Conservation (phyloP, 805 yeast species). For the Pichia californica region DNA sequence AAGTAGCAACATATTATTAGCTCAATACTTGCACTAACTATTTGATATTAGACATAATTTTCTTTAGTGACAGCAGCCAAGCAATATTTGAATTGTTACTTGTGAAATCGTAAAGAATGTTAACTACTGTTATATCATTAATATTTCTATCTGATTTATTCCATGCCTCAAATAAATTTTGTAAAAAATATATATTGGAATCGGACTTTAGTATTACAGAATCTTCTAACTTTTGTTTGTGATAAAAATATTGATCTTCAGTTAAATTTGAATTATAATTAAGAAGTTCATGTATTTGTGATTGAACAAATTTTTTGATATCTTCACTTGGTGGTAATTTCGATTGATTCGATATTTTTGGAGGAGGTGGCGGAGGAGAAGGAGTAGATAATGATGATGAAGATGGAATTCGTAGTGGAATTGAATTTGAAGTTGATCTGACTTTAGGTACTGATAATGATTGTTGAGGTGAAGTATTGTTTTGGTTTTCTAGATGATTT, state of each 20-base stretch:
- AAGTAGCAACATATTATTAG: too few relatives aligned
- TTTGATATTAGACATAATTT: background rate
- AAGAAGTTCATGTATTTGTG: background rate
- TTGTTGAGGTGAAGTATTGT: too few relatives aligned
- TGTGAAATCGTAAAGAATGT: background rate
- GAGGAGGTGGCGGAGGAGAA: background rate
- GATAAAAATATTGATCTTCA: background rate
- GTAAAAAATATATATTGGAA: background rate
- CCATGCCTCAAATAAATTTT: background rate
- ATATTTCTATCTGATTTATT: background rate
- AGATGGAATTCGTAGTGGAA: background rate
- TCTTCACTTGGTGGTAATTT: conserved; percentile 1
- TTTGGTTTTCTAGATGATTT: conserved; percentile 3
- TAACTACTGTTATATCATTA: background rate
- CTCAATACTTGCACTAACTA: too few relatives aligned
- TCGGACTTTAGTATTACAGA: background rate
- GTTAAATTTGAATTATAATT: background rate
- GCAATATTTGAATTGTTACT: background rate
- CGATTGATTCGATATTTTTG: background rate
- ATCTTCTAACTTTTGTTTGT: background rate
- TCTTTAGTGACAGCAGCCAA: conserved; percentile 1
- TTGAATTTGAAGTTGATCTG: conserved; percentile 2
- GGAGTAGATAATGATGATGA: conserved; percentile 3
- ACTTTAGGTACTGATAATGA: background rate
- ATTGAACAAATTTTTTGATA: background rate